phyloP scores from a whole-genome alignment of 371 early-diverging fungal species.

The Fennellomyces sp. region DNA sequence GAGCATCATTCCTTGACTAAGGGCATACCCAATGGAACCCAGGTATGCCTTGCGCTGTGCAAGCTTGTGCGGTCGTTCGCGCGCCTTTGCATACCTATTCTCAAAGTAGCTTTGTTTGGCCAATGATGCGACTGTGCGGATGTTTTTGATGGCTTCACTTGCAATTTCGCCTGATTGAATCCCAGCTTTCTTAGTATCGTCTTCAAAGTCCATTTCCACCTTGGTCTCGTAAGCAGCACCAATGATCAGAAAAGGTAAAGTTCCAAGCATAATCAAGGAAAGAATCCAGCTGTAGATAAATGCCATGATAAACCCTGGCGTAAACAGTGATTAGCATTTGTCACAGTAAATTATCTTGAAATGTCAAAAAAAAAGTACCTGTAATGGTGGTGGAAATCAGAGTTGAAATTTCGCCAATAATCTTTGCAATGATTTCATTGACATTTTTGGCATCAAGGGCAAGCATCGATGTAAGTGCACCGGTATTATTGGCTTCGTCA shows the following conservation, averaged over 20 bases:
- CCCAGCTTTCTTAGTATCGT: slow-evolving; percentile 55
- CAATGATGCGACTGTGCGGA: slow-evolving; percentile 80
- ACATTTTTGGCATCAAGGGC: slow-evolving; percentile 76
- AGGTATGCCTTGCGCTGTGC: slow-evolving; percentile 55
- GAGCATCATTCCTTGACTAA: slow-evolving; percentile 60
- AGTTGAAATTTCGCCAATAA: slow-evolving; percentile 58
- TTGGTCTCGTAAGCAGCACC: slow-evolving; percentile 27
- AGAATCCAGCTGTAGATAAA: slow-evolving; percentile 48
- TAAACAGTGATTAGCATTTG: no score
- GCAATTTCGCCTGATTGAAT: slow-evolving; percentile 65
- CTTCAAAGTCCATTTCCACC: slow-evolving; percentile 33
- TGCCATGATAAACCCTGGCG: slow-evolving; percentile 27
- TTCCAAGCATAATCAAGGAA: slow-evolving; percentile 45
- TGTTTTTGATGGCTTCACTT: slow-evolving; percentile 62
- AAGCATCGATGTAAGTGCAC: slow-evolving; percentile 77
- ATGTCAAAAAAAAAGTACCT: slow-evolving; percentile 14
- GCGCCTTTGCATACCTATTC: slow-evolving; percentile 50
- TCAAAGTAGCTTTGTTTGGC: slow-evolving; percentile 72
- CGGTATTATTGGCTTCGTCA: slow-evolving; percentile 72
- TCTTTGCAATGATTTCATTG: slow-evolving; percentile 63
- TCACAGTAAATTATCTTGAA: no score
- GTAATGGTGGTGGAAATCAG: slow-evolving; percentile 38
- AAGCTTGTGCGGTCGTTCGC: slow-evolving; percentile 63
- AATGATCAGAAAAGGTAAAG: slow-evolving; percentile 35
- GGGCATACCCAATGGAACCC: slow-evolving; percentile 62